Base-by-base conservation (phyloP, 768 basidiomycete species). In the Tylopilus intermedius region DNA sequence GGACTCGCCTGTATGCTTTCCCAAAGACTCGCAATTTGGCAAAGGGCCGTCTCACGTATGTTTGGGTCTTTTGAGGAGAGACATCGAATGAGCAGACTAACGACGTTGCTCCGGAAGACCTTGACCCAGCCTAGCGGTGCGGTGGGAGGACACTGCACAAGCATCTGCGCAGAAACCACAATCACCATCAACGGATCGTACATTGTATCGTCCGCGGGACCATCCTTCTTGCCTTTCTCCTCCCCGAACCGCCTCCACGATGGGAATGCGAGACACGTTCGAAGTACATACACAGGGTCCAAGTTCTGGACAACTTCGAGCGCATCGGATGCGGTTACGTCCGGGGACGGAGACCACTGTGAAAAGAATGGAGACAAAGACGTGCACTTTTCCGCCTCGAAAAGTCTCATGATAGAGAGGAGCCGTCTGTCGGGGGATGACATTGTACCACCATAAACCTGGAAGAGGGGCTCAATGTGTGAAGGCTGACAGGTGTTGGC, bases 141-240 rank as follows among this genome's bases (percentile, higher is more conserved):
- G 1, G 76, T 66, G 1, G 83, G 85, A 14, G 69, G 75, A 47
- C 74, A 76, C 32, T 86, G 81, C 2, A 71, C 70, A n/a, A 94
- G 71, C 66, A 83, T 79, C 47, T 84, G 78, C 4, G 79, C 76
- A 35, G 85, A 79, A n/a, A 93, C 71, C 2, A 83, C 71, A 32
- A 88, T 68, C 13, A 91, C 62, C 67, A 94, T 90, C 1, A 84
- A 64, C 8, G 94, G 92, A 62, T 97, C 94, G 61, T 94, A 96
- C 32, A 85, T 64, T 10, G 69, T 71, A 10, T 63, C 64, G 15
- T 79, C 76, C 24, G 70, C 66, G 0, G 48, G 41, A 0, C 32
- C 58, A 27, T 68, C 62, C 22, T 56, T 58, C 8, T 59, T 45
- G 3, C 60, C 52, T 2, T 58, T 56, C 37, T 75, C 68, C 42